A percentile compares a stretch with the other conserved stretches of the same genome.
Evolutionary conservation across 164 flowering plant species (phyloP).

Genomic region (Cinnamomum chago): DNA sequence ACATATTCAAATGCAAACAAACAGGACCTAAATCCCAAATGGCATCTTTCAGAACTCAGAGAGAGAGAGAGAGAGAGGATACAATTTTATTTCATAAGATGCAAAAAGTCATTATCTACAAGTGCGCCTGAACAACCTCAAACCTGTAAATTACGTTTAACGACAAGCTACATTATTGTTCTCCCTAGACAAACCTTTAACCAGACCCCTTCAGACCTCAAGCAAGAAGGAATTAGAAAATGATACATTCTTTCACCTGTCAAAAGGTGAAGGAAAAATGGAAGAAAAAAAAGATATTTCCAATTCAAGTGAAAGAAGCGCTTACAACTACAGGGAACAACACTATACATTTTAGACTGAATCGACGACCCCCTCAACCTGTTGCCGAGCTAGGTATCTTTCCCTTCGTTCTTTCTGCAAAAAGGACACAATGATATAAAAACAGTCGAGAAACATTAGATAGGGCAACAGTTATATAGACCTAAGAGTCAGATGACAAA

Average conservation of each 20-base stretch:
- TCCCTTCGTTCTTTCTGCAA: conserved; percentile 81
- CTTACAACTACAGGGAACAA: background rate
- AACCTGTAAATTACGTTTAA: background rate
- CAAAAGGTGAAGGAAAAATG: background rate
- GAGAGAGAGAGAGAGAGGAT: background rate
- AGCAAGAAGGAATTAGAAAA: background rate
- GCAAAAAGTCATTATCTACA: background rate
- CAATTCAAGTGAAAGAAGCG: background rate
- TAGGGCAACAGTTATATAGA: background rate
- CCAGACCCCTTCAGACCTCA: background rate
- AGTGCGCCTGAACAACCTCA: background rate
- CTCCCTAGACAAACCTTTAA: background rate
- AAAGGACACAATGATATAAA: background rate
- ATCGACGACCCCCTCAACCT: conserved; percentile 64
- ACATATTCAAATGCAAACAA: no score
- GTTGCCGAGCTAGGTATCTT: conserved; percentile 81
- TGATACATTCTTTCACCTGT: background rate
- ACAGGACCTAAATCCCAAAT: no score
- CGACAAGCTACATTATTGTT: background rate
- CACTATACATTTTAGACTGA: conserved; percentile 35
- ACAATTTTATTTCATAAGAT: background rate
- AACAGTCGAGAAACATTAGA: background rate
- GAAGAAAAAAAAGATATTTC: background rate
- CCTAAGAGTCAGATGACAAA: background rate
- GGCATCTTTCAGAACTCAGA: no score